phyloP scores from a whole-genome alignment of 768 basidiomycete species.

The Pleurotus cornucopiae region DNA sequence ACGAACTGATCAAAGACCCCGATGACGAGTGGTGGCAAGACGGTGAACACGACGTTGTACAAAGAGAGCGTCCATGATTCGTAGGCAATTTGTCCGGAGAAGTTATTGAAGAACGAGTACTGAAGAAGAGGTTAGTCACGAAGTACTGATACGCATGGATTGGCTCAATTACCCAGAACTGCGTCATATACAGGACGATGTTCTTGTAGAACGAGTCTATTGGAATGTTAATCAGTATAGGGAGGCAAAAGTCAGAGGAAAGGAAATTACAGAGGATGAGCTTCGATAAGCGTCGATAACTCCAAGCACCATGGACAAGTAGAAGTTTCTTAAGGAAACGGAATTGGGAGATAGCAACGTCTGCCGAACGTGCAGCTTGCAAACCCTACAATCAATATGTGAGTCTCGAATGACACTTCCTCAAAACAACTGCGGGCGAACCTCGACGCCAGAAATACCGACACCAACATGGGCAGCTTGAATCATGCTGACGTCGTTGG shows the following conservation, averaged over 20 bases:
- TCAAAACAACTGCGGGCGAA: constrained; percentile 22
- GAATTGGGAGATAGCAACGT: constrained; percentile 98
- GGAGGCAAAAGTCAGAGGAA: background rate
- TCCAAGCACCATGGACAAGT: constrained; percentile 98
- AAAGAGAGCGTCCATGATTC: constrained; percentile 98
- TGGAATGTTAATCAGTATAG: constrained; percentile 6
- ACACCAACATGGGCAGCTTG: constrained; percentile 98
- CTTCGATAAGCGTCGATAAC: constrained; percentile 92
- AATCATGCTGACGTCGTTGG: constrained; percentile 99
- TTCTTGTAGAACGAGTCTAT: constrained; percentile 99
- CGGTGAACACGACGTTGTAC: constrained; percentile 95
- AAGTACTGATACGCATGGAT: background rate
- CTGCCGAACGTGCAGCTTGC: constrained; percentile 96
- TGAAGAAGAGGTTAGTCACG: constrained; percentile 23
- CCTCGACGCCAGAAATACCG: constrained; percentile 97
- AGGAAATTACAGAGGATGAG: constrained; percentile 82
- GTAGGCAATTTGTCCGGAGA: constrained; percentile 97
- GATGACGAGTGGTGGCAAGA: constrained; percentile 94
- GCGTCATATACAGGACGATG: constrained; percentile 96
- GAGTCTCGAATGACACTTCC: background rate
- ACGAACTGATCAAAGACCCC: constrained; percentile 99
- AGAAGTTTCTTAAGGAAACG: constrained; percentile 91
- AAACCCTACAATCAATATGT: constrained; percentile 57
- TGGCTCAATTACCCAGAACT: constrained; percentile 82
- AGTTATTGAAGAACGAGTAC: constrained; percentile 99